phyloP scores from a whole-genome alignment of 345 rosid species.

The Lepidium sativum region DNA sequence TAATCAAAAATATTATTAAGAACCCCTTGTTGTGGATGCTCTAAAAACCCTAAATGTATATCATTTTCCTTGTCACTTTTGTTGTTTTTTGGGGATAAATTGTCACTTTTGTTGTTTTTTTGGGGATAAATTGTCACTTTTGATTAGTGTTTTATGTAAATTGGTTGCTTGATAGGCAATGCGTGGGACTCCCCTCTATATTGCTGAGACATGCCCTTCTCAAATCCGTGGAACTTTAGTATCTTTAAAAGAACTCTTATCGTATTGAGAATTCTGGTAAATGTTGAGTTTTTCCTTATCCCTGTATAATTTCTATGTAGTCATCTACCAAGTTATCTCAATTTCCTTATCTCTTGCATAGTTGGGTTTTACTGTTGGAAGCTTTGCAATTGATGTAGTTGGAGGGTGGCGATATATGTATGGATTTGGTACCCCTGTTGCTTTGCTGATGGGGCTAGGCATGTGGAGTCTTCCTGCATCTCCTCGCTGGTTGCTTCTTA shows the following conservation, averaged over 20 bases:
- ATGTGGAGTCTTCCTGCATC: constrained; percentile 93
- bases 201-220: constrained; percentile 97
- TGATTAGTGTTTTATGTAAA: not conserved
- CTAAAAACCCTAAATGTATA: not conserved
- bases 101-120: no score
- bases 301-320: not conserved
- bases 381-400: constrained; percentile 61
- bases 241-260: constrained; percentile 88
- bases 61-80: not conserved
- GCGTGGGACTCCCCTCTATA: constrained; percentile 98
- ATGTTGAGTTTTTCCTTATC: not conserved
- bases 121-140: no score
- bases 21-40: no score
- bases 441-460: constrained; percentile 78
- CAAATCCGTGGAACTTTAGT: constrained; percentile 92
- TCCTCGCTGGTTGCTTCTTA: constrained; percentile 96
- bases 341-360: constrained; percentile 18
- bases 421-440: constrained; percentile 59
- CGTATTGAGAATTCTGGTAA: constrained; percentile 92
- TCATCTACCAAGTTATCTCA: not conserved
- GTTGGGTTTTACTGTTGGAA: constrained; percentile 90
- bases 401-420: constrained; percentile 99
- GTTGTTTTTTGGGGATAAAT: no score
- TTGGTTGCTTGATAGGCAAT: constrained; percentile 55
- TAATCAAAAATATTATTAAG: no score